Conservation (phyloP, 148 eudicot species). For the Talinum fruticosum region DNA sequence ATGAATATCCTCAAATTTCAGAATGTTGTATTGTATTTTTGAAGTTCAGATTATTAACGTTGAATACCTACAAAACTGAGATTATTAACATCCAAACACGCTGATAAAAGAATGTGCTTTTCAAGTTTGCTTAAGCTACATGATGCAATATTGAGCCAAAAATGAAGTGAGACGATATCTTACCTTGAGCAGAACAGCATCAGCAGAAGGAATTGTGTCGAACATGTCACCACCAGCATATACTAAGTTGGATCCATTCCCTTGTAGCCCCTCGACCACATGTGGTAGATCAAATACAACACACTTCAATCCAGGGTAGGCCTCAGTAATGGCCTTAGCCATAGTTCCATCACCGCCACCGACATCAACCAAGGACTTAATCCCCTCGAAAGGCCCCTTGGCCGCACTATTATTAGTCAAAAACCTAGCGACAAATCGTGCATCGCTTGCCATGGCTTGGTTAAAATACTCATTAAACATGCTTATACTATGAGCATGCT, state of each 20-base stretch:
- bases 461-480: constrained; percentile 15
- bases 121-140: no score
- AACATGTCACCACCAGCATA: constrained; percentile 41
- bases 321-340: constrained; percentile 28
- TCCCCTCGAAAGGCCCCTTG: constrained; percentile 25
- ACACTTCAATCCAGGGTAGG: constrained; percentile 30
- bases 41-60: no score
- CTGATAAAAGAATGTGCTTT: no score
- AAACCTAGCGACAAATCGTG: constrained; percentile 14
- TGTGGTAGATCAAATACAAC: constrained; percentile 29
- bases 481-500: constrained; percentile 3
- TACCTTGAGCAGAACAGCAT: constrained; percentile 42
- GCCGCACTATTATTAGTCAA: constrained; percentile 10
- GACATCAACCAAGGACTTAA: constrained; percentile 38
- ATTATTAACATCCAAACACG: no score
- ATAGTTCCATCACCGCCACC: constrained; percentile 37
- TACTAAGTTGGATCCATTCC: constrained; percentile 13
- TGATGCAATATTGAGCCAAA: no score
- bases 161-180: no score
- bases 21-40: no score
- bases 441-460: constrained; percentile 20
- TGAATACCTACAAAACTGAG: no score
- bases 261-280: constrained; percentile 19
- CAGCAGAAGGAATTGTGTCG: constrained; percentile 3
- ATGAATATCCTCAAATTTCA: no score